Evolutionary conservation across 2,329 filamentous ascomycete genomes (phyloP).

Genomic region (Zymoseptoria tritici): DNA sequence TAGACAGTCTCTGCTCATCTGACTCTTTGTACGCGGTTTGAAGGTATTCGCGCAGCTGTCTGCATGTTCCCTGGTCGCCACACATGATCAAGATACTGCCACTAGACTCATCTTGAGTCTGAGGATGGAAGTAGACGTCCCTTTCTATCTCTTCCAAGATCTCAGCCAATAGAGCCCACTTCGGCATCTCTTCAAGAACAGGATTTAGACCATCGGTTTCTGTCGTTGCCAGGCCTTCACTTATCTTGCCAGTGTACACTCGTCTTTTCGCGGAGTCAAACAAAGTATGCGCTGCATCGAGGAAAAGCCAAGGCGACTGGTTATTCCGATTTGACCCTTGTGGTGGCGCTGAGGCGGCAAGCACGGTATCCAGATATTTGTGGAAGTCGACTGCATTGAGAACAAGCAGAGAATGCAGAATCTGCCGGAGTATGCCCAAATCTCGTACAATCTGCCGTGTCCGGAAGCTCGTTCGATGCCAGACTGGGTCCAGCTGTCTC

Average conservation of each 20-base stretch:
- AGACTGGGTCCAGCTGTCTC: conserved; percentile 87
- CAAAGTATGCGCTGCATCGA: conserved; percentile 89
- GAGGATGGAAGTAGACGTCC: conserved; percentile 77
- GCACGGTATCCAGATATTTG: conserved; percentile 87
- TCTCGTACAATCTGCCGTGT: conserved; percentile 92
- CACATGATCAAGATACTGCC: conserved; percentile 96
- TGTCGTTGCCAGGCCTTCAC: conserved; percentile 46
- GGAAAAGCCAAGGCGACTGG: conserved; percentile 91
- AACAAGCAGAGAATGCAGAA: conserved; percentile 72
- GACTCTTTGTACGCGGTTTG: conserved; percentile 66
- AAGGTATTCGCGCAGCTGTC: conserved; percentile 83
- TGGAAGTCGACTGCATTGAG: conserved; percentile 89
- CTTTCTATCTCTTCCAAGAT: conserved; percentile 89
- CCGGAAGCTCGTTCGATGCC: conserved; percentile 93
- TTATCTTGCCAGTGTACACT: conserved; percentile 72
- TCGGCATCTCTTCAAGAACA: conserved; percentile 87
- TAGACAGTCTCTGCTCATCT: conserved; percentile 31
- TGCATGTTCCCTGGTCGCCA: conserved; percentile 74
- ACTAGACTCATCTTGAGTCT: conserved; percentile 71
- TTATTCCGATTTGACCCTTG: conserved; percentile 81
- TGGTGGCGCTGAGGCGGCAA: conserved; percentile 80
- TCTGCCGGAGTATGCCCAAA: conserved; percentile 69
- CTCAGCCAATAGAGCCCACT: conserved; percentile 85
- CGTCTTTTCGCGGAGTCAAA: conserved; percentile 83
- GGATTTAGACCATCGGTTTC: conserved; percentile 61